Base-by-base conservation (phyloP, 2,329 filamentous ascomycete genomes). In the Chrysoporthe deuterocubensis region DNA sequence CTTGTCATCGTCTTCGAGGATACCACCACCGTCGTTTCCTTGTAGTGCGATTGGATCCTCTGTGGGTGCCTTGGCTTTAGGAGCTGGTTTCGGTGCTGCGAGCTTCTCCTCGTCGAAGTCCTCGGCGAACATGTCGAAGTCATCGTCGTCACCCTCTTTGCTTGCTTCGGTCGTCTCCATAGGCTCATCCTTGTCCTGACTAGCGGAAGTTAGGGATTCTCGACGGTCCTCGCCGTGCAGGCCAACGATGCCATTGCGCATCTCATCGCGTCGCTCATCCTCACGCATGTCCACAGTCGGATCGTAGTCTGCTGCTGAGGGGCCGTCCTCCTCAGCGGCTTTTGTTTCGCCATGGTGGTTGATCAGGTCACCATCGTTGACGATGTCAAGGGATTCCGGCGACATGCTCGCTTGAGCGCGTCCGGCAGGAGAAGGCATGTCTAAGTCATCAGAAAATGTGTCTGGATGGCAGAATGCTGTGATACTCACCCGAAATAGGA, bases 241-340 rank as follows among this genome's bases (percentile, higher is more conserved):
- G n/a, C 80, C 79, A 44, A 81, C 83, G 67, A 87, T 85, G 63
- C 85, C 84, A 69, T 88, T 84, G 68, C 89, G 86, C 73, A 88
- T 84, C 71, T 90, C 89, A 74, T 92, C 89, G 67, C 90, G 88
- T 68, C 88, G 84, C 74, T 89, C 88, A 73, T 97, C 94, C 77
- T 96, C 92, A 76, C 91, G 85, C 92, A 95, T 96, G 76, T 97
- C 94, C 72, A 90, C 84, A 1, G 90, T 96, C 1, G 94, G 94
- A 75, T 97, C 93, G 76, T 97, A 97, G 78, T 97, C 93, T 68
- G 93, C 94, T 58, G 94, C 94, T n/a, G 94, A 97, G 6, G 92
- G 92, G 7, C 91, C 93, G 74, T 96, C 91, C 71, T 88, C 86
- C 2, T 83, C 82, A 13, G 75, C 71, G 18, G 71, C 70, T 61